Percentiles rank a stretch among this genome's conserved stretches.
phyloP scores from a whole-genome alignment of 768 basidiomycete genomes.

The Trametes punicea region DNA sequence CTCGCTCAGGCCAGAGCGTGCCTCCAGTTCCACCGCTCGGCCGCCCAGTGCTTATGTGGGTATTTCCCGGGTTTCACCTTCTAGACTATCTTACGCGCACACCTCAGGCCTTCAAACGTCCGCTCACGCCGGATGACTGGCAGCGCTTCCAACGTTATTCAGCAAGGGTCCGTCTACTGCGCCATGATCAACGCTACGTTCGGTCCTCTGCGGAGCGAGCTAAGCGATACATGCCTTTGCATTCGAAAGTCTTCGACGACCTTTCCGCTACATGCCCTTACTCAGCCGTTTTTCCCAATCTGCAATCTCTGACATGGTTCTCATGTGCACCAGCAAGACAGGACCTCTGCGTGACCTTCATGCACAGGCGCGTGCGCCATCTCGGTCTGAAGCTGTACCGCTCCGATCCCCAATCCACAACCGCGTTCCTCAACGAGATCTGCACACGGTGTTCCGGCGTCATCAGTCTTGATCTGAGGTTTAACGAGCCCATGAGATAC shows the following conservation, averaged over 20 bases:
- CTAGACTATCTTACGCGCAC: background rate
- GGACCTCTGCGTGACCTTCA: conserved; percentile 45
- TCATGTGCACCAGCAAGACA: conserved; percentile 23
- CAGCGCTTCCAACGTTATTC: conserved; percentile 49
- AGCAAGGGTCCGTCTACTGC: conserved; percentile 22
- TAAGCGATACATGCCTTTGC: conserved; percentile 12
- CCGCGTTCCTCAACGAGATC: conserved; percentile 34
- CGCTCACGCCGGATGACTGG: conserved; percentile 52
- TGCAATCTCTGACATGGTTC: conserved; percentile 50
- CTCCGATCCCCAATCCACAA: conserved; percentile 32
- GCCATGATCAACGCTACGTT: conserved; percentile 20
- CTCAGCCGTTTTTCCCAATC: conserved; percentile 52
- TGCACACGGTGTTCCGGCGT: conserved; percentile 45
- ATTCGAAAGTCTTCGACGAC: conserved; percentile 41
- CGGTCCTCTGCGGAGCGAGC: conserved; percentile 3
- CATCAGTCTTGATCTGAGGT: conserved; percentile 43
- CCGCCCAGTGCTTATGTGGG: conserved; percentile 12
- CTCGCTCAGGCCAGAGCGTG: conserved; percentile 14
- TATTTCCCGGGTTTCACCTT: background rate
- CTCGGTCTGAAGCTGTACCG: conserved; percentile 29
- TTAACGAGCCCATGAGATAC: conserved; percentile 34
- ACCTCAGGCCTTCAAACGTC: conserved; percentile 26
- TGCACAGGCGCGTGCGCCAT: conserved; percentile 48
- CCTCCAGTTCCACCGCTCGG: background rate
- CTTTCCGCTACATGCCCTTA: conserved; percentile 52